These are phyloP conservation scores for Malassezia brasiliensis DNA, from an alignment of 1,284 basidiomycete species.

Conservation along the genomic window DNA sequence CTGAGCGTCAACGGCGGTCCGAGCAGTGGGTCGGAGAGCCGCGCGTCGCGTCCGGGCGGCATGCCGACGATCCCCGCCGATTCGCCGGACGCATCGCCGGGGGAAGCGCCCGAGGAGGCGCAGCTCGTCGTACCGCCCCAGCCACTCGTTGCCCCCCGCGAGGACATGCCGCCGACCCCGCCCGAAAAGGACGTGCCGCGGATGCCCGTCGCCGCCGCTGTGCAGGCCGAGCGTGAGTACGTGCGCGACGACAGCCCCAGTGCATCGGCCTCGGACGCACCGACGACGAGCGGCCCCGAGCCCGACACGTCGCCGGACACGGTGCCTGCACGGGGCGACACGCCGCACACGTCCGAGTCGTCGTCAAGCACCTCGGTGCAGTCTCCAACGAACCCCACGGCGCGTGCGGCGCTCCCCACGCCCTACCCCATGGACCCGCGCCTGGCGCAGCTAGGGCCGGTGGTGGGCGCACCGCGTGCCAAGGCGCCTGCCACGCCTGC, in stretches of 20 bases:
- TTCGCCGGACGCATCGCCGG: neutral
- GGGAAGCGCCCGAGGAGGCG: neutral
- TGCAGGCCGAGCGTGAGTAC: neutral
- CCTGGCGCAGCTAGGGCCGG: neutral
- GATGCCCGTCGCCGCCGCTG: neutral
- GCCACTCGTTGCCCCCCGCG: too few relatives aligned
- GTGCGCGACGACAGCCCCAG: neutral
- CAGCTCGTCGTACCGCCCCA: too few relatives aligned
- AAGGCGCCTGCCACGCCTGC: neutral
- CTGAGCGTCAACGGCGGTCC: neutral
- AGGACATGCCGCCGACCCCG: neutral
- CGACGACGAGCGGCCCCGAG: too few relatives aligned
- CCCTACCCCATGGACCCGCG: neutral
- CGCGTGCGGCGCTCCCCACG: neutral
- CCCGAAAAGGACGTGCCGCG: constrained; percentile 1
- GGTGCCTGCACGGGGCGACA: too few relatives aligned
- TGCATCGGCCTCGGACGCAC: too few relatives aligned
- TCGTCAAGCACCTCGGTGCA: too few relatives aligned
- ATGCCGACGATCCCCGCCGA: neutral
- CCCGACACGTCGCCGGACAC: too few relatives aligned
- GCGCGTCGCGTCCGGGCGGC: too few relatives aligned
- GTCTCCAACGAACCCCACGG: neutral
- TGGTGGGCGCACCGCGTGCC: neutral
- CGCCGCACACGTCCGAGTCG: too few relatives aligned
- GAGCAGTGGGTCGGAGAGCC: too few relatives aligned